A percentile compares a stretch with the other conserved stretches of the same genome.
These are phyloP conservation scores for Obelidium mucronatum DNA, from an alignment of 192 early-diverging fungal genomes.

Conservation along the genomic window DNA sequence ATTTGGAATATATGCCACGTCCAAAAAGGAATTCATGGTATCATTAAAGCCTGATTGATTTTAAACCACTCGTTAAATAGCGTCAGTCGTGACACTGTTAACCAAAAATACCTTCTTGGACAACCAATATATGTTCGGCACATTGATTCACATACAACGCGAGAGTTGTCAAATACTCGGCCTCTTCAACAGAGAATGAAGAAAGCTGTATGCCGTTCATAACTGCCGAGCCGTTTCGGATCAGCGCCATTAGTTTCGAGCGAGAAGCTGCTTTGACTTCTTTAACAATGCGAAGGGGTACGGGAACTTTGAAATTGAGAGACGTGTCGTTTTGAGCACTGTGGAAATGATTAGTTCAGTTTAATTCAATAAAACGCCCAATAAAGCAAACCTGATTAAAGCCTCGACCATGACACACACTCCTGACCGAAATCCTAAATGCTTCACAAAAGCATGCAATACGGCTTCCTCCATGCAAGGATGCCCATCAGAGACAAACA, in stretches of 20 bases:
- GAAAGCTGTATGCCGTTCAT: not conserved
- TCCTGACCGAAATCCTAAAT: too few species aligned
- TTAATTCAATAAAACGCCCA: too few species aligned
- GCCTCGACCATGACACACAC: too few species aligned
- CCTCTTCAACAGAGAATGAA: conserved; percentile 1
- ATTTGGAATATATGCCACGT: conserved; percentile 30
- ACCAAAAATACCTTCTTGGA: conserved; percentile 22
- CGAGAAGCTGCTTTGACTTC: conserved; percentile 39
- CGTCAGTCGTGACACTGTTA: conserved; percentile 9
- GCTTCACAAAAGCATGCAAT: too few species aligned
- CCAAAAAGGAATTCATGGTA: conserved; percentile 16
- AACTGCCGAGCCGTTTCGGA: conserved; percentile 26
- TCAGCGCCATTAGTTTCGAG: conserved; percentile 26
- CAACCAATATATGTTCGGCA: conserved; percentile 34
- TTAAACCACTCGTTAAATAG: not conserved
- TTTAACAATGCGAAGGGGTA: conserved; percentile 20
- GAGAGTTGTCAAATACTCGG: conserved; percentile 6
- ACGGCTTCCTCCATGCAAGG: too few species aligned
- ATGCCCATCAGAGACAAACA: too few species aligned
- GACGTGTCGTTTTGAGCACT: too few species aligned
- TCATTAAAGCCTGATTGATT: not conserved
- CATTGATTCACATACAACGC: conserved; percentile 24
- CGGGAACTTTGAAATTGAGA: too few species aligned
- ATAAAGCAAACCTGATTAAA: too few species aligned
- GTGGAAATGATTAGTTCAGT: too few species aligned